Evolutionary conservation across 2,329 filamentous ascomycete species (phyloP), one percentile per base, ranked within the genome.

Genomic region (Cordyceps cicadae): DNA sequence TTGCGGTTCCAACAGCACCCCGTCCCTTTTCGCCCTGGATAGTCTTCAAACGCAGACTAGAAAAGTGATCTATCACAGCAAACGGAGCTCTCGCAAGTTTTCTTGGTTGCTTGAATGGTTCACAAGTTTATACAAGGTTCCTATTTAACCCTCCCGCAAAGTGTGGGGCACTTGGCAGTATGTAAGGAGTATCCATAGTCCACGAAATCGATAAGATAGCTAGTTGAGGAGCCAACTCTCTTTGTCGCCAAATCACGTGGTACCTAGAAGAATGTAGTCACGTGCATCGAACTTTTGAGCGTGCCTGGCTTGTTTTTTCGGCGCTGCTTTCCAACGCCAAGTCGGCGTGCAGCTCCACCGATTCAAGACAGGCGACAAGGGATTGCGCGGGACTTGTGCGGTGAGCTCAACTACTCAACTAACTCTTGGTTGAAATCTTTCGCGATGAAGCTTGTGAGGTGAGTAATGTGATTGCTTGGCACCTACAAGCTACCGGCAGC

Each of bases 361-460:
- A 62, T 58, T 39, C 39, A 58, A 46, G 54, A 58, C 60, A 6
- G 49, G 32, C 48, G 54, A 57, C 54, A 24, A 62, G 48, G 60
- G n/a, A 62, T 58, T 57, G 54, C 54, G 50, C 60, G 54, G 52
- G 39, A 61, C 46, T 46, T 50, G 45, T 45, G 21, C 37, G 29
- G 45, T 39, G 51, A 55, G 51, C 32, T 50, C 45, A 8, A 37
- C 41, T 60, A 48, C 37, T 54, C 32, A 34, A n/a, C 43, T 49
- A 24, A 8, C 14, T 48, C 17, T 54, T 15, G 34, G 48, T 46
- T 32, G 24, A 59, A 59, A 34, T 43, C 67, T 69, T 74, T 65
- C 81, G 90, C 76, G 65, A 96, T 96, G 92, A 96, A 96, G 89
- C 90, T 96, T 81, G 92, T 96, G 77, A 89, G 92, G 92, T 96